These are phyloP conservation scores for Shiraia sp. DNA, from an alignment of 2,329 filamentous ascomycete genomes.

Conservation along the genomic window DNA sequence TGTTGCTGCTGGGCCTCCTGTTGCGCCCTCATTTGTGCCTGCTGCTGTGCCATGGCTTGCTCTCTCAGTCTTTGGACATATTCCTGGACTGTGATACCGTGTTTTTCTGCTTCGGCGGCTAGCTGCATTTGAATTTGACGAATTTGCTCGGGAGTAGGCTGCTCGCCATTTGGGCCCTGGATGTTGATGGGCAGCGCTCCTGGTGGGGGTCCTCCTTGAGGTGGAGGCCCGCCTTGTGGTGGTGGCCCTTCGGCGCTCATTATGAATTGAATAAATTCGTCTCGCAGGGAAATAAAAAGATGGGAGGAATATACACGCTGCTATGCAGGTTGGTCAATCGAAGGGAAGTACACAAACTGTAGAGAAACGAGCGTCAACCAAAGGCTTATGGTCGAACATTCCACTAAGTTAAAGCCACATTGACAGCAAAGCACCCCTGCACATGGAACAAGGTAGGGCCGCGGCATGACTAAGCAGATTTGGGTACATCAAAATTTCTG, in stretches of 20 bases:
- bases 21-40: conserved; percentile 44
- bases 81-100: conserved; percentile 81
- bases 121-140: conserved; percentile 81
- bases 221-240: conserved; percentile 19
- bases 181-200: conserved; percentile 22
- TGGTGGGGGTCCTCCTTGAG: conserved; percentile 18
- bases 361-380: conserved; percentile 2
- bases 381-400: conserved; percentile 15
- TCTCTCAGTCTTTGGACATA: conserved; percentile 66
- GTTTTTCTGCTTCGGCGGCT: conserved; percentile 78
- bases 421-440: conserved; percentile 9
- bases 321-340: too few species aligned
- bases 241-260: conserved; percentile 28
- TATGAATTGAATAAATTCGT: conserved; percentile 6
- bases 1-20: conserved; percentile 37
- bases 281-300: conserved; percentile 1
- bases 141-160: conserved; percentile 82
- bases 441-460: conserved; percentile 6
- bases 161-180: conserved; percentile 45
- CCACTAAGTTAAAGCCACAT: conserved; percentile 20
- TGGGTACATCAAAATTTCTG: conserved; percentile 8
- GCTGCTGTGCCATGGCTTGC: conserved; percentile 61
- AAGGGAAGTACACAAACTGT: not conserved
- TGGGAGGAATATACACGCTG: too few species aligned
- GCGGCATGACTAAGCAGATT: conserved; percentile 9